Evolutionary conservation across 1,284 basidiomycete species (phyloP), one percentile per base, ranked within the genome.

Genomic region (Coniferiporia sulphurascens): DNA sequence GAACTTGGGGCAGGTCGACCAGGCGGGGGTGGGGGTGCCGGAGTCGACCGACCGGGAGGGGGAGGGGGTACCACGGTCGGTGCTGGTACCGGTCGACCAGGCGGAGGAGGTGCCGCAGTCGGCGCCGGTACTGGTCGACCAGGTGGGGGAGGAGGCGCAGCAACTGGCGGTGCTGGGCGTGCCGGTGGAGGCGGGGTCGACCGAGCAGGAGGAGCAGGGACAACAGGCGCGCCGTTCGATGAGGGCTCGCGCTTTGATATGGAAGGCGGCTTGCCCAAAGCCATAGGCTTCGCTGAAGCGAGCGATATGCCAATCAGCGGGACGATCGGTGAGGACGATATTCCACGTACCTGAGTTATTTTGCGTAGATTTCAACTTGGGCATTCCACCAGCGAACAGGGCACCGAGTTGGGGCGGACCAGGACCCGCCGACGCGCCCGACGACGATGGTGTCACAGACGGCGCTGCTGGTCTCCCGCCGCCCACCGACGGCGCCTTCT

Each of bases 351-450:
- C 79, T 63, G 76, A 68, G 58, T 67, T 77, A 61, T 83, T 79
- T 17, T 85, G 89, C 19, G 87, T 81, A 56, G 90, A 85, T 75
- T 89, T 95, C 66, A 96, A 71, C 69, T 91, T 93, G 1, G 94
- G 94, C 78, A 96, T 87, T 1, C 94, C 93, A 21, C 91, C 92
- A 44, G 93, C 92, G 68, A 96, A 95, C 4, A 96, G 72, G 3
- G 85, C 88, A 32, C 86, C 94, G 12, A 95, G 76, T 69, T 94
- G 92, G 38, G 91, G 90, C 35, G 87, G 83, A 3, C 86, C 87
- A 38, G 74, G 74, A 5, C 61, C 66, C 15, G 57, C 57, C 4
- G 61, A 61, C 22, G 57, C 56, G 12, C 58, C 60, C 10, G 61
- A 64, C 3, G 55, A 62, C 9, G 66, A 59, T 17, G 58, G n/a